Evolutionary conservation across 2,329 filamentous ascomycete species (phyloP).

Genomic region (Ascomycota sp.): DNA sequence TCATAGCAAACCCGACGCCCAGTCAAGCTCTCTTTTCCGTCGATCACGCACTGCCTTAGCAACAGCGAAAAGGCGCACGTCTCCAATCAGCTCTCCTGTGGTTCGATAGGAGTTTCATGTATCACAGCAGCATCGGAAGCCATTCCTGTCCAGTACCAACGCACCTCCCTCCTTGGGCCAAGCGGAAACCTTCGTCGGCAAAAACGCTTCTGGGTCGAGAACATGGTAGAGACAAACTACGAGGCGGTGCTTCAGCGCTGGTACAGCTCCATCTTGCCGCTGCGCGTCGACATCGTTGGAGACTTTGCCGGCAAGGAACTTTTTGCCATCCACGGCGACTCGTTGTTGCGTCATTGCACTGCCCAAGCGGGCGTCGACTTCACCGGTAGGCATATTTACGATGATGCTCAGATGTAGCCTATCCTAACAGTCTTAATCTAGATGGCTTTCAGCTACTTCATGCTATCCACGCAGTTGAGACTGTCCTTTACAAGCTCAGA

Average conservation of each 20-base stretch:
- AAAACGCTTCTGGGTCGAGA: no score
- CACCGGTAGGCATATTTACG: constrained; percentile 13
- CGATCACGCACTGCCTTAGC: no score
- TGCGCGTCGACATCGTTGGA: constrained; percentile 42
- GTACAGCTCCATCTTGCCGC: constrained; percentile 5
- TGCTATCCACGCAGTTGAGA: constrained; percentile 45
- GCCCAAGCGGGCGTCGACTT: constrained; percentile 42
- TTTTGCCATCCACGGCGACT: constrained; percentile 53
- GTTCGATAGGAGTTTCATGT: no score
- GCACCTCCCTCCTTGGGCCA: no score
- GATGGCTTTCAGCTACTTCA: constrained; percentile 50
- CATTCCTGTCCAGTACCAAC: no score
- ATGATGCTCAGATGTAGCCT: not conserved
- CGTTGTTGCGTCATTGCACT: constrained; percentile 42
- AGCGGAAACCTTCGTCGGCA: no score
- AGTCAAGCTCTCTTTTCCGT: no score
- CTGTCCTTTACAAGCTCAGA: constrained; percentile 35
- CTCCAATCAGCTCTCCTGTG: no score
- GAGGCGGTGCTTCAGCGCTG: constrained; percentile 1
- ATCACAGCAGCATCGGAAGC: no score
- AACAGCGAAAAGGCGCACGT: no score
- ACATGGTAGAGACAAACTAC: no score
- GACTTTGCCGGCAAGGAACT: constrained; percentile 55
- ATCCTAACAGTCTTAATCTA: constrained; percentile 4
- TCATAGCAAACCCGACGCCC: no score